phyloP scores from a whole-genome alignment of 495 filamentous ascomycete species.

The Wilcoxina mikolae region DNA sequence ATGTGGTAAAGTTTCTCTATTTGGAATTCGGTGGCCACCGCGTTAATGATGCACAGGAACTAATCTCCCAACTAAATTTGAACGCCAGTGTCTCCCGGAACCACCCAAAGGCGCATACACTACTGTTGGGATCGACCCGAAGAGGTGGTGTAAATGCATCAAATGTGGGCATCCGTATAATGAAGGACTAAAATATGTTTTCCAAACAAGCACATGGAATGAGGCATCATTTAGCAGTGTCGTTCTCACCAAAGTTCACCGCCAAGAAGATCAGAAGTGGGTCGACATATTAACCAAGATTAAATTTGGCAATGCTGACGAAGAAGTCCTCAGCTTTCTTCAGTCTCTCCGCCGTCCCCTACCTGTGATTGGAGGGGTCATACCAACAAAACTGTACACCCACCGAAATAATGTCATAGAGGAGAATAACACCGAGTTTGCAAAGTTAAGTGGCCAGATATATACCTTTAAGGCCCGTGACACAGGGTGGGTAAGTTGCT shows the following conservation, averaged over 20 bases:
- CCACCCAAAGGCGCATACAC: too few relatives aligned
- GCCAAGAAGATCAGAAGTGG: conserved; percentile 20
- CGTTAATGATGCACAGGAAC: too few relatives aligned
- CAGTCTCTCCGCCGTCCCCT: conserved; percentile 13
- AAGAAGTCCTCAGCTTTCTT: conserved; percentile 11
- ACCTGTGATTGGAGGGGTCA: conserved; percentile 7
- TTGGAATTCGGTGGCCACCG: too few relatives aligned
- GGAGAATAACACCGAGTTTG: conserved; percentile 20
- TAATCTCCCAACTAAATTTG: too few relatives aligned
- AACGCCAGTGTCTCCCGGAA: too few relatives aligned
- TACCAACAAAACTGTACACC: conserved; percentile 20
- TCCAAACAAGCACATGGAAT: conserved; percentile 24
- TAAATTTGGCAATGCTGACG: conserved; percentile 11
- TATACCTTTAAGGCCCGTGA: conserved; percentile 17
- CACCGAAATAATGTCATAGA: conserved; percentile 12
- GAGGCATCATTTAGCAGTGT: conserved; percentile 12
- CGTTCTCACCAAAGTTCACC: conserved; percentile 14
- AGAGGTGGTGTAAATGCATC: too few relatives aligned
- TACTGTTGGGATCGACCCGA: too few relatives aligned
- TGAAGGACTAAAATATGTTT: conserved; percentile 20
- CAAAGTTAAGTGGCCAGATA: background rate
- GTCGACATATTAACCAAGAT: conserved; percentile 13
- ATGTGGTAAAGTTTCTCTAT: too few relatives aligned
- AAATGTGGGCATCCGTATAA: conserved; percentile 19
- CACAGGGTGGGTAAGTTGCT: too few relatives aligned